These are phyloP conservation scores for Triticum monococcum DNA, from an alignment of 176 grass and related monocot genomes.

Conservation along the genomic window DNA sequence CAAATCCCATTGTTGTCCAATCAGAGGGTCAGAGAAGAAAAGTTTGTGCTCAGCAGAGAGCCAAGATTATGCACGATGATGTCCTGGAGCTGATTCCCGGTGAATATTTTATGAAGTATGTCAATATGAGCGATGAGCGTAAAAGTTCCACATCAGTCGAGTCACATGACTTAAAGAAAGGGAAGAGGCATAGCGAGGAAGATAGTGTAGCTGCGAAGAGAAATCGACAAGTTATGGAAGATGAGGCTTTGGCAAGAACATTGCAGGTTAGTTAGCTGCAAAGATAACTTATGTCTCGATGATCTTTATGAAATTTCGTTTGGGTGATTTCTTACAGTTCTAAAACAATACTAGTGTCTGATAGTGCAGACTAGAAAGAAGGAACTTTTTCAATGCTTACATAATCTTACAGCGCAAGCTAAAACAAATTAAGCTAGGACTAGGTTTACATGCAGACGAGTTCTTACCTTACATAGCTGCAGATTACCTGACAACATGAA, in stretches of 20 bases:
- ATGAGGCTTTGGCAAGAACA: constrained; percentile 65
- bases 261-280: constrained; percentile 43
- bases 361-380: background rate
- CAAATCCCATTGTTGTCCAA: constrained; percentile 70
- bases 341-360: background rate
- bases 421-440: background rate
- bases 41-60: constrained; percentile 63
- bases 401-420: background rate
- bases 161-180: constrained; percentile 45
- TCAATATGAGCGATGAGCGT: constrained; percentile 32
- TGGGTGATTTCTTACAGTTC: background rate
- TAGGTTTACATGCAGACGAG: background rate
- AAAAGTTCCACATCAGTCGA: constrained; percentile 17
- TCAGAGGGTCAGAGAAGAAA: constrained; percentile 61
- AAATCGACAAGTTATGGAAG: constrained; percentile 59
- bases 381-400: background rate
- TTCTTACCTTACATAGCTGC: background rate
- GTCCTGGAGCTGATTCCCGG: constrained; percentile 82
- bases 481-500: background rate
- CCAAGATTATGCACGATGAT: constrained; percentile 62
- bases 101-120: constrained; percentile 64
- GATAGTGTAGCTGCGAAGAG: constrained; percentile 46
- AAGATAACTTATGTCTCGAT: background rate
- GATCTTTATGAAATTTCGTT: background rate
- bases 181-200: constrained; percentile 59